Base-by-base conservation (phyloP, 1,284 basidiomycete species). In the Heterobasidion irregulare region DNA sequence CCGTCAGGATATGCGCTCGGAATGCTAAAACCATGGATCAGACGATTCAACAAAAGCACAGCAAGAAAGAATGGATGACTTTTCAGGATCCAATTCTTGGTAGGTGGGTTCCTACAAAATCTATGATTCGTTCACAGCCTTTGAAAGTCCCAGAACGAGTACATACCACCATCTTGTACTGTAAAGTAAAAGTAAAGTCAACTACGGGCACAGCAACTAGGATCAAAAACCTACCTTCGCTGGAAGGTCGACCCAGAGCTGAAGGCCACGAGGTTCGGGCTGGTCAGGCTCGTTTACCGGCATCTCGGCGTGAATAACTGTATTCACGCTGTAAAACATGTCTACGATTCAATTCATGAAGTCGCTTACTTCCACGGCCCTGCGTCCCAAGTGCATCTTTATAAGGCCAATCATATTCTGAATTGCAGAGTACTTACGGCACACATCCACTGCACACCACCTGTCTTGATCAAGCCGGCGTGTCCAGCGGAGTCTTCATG, bases 401-500 rank as follows among this genome's bases (percentile, higher is more conserved):
- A 26, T 26, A 26, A 26, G 13, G 6, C 33, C 44, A 52, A 13
- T 18, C 9, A 12, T 9, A 45, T 16, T 12, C 50, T 49, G 49
- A 45, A 53, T 9, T 7, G n/a, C 13, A 33, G n/a, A 49, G 13
- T 18, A 65, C 76, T 71, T 58, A 89, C 91, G 10, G 93, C 94
- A 64, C 84, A 88, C 94, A 97, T 97, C 92, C 93, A 97, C 66
- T 97, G 94, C 2, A 96, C 85, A 55, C 92, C 94, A 8, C 95
- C 94, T 5, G 86, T 72, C 47, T 83, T 82, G 58, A 98, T 89
- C 8, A 76, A 80, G 44, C 93, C 92, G 55, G 81, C 79, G 70
- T 98, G 92, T 2, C 95, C 94, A 4, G 85, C 85, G 34, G 93
- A 96, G 68, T 98, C 96, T 70, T 98, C 95, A 65, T 98, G 95